Base-by-base conservation (phyloP, 202 grass and related monocot species). In the Schoenoplectus tabernaemontani region DNA sequence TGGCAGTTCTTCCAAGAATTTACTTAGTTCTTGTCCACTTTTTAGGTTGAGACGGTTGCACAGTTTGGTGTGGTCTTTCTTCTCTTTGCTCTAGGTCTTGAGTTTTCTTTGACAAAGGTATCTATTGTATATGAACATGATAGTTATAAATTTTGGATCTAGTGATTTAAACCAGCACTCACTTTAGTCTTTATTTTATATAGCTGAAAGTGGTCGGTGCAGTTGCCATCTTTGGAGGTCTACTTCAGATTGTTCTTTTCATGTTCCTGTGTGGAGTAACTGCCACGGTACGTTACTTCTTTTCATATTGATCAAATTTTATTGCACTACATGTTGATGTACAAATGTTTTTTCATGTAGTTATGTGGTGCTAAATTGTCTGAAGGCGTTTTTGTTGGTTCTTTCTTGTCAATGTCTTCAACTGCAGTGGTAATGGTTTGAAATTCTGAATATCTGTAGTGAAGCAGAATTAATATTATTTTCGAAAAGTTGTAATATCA, bases 11-110 rank as follows among this genome's bases (percentile, higher is more conserved):
- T 9, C 20, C 39, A 57, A 77, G 48, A 57, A 57, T 77, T 51
- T 51, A 75, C 47, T 51, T 59, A 17, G 9, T 33, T 44, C 26
- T 66, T 50, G 24, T 65, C 41, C 3, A 62, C 77, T 80, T 62
- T 90, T 67, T 71, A 99, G 96, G 96, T 99, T 81, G 96, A 99
- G 82, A 99, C 96, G 48, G 89, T 99, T 91, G 96, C 96, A 60
- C 96, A 99, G 5, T 99, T 99, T 91, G 96, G 96, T 82, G 96
- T 99, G 53, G 92, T 96, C 10, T 99, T 99, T 99, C 96, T 99
- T 53, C 50, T 53, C 81, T 99, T 99, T 24, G 96, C 96, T 59
- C 84, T 99, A 57, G 96, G 96, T 65, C 96, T 99, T 20, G 96
- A 99, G 57, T 99, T 99, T 91, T 99, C 96, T 59, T 57, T 92